Conservation (phyloP, 179 eudicot genomes). For the Pouteria campechiana region DNA sequence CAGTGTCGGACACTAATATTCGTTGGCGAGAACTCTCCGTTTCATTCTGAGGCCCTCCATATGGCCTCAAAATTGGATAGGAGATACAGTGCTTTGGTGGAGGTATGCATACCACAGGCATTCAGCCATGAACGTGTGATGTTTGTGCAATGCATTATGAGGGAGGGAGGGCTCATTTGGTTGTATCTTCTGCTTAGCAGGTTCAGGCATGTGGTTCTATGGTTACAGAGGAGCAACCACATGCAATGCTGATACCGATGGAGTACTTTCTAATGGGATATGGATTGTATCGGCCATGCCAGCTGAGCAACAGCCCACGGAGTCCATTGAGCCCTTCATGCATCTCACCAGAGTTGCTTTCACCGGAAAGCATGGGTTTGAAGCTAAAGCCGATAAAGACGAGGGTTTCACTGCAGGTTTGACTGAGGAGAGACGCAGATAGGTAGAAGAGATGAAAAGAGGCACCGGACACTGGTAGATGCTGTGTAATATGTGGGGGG, state of each 20-base stretch:
- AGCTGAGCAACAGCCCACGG: slow-evolving; percentile 67
- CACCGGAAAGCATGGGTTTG: slow-evolving; percentile 97
- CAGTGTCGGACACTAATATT: slow-evolving; percentile 86
- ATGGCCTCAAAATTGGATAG: slow-evolving; percentile 75
- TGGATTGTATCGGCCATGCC: slow-evolving; percentile 58
- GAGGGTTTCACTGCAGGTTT: slow-evolving; percentile 26
- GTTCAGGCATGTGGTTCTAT: slow-evolving; percentile 91
- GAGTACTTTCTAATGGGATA: slow-evolving; percentile 91
- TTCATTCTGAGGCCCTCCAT: slow-evolving; percentile 76
- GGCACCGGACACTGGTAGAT: neutral
- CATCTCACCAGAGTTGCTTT: slow-evolving; percentile 83
- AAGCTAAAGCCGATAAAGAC: slow-evolving; percentile 92
- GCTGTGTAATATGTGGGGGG: neutral
- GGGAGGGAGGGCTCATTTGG: no score
- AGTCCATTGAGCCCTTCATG: slow-evolving; percentile 83
- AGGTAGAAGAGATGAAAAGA: neutral
- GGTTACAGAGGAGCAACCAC: slow-evolving; percentile 98
- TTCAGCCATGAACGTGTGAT: neutral
- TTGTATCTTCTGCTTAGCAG: no score
- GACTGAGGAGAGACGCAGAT: neutral
- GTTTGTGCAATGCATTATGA: neutral
- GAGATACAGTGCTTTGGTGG: slow-evolving; percentile 85
- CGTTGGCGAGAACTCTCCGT: slow-evolving; percentile 90
- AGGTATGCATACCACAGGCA: slow-evolving; percentile 36
- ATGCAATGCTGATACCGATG: slow-evolving; percentile 84